Evolutionary conservation across 495 filamentous ascomycete genomes (phyloP).

Genomic region (Clohesyomyces aquaticus): DNA sequence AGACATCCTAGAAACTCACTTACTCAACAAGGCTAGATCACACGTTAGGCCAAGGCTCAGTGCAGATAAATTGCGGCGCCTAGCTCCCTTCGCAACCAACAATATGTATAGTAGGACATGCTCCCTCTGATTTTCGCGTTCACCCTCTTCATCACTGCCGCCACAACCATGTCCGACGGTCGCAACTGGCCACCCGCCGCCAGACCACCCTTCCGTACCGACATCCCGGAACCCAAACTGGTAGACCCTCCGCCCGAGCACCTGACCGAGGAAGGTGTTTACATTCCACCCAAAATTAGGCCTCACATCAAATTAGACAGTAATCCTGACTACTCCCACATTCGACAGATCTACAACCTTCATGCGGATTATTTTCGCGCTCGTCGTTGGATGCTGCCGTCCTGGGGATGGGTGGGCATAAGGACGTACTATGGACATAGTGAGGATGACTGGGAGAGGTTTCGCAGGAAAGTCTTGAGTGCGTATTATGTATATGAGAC

Average conservation of each 20-base stretch:
- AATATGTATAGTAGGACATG: neutral
- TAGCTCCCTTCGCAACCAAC: neutral
- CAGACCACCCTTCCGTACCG: constrained; percentile 11
- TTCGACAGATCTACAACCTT: neutral
- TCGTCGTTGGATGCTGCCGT: constrained; percentile 1
- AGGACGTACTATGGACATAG: constrained; percentile 9
- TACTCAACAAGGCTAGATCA: no score
- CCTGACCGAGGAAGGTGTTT: constrained; percentile 2
- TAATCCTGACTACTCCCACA: neutral
- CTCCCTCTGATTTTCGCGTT: neutral
- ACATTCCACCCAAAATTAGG: neutral
- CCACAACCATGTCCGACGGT: neutral
- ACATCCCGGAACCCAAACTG: constrained; percentile 4
- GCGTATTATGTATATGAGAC: neutral
- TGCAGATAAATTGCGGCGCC: no score
- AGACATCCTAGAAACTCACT: no score
- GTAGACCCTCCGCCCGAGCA: neutral
- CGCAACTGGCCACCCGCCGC: neutral
- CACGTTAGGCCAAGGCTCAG: no score
- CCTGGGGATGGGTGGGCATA: constrained; percentile 7
- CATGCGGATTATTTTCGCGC: neutral
- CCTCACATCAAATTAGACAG: neutral
- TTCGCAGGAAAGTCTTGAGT: constrained; percentile 1
- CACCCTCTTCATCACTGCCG: neutral
- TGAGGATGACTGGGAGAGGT: constrained; percentile 1